Evolutionary conservation across 208 protist species (phyloP).

Genomic region (Herpetomonas tarakana): DNA sequence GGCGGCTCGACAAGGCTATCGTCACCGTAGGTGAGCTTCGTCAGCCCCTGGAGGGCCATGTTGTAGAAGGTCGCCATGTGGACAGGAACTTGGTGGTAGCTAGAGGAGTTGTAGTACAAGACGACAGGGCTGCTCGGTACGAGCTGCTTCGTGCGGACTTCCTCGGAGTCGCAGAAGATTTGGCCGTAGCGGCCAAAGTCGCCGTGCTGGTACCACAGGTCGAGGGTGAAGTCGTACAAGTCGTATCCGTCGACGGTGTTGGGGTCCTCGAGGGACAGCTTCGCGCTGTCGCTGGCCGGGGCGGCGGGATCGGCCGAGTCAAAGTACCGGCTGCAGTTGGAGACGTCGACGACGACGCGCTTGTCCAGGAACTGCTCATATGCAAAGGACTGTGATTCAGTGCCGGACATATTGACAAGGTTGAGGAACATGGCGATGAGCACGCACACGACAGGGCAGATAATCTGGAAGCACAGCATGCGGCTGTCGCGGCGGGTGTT

Average conservation of each 20-base stretch:
- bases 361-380: conserved; percentile 2
- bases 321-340: conserved; percentile 8
- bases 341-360: background rate
- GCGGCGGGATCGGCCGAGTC: background rate
- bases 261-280: conserved; percentile 1
- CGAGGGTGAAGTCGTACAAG: conserved; percentile 19
- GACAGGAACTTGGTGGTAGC: conserved; percentile 15
- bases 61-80: conserved; percentile 30
- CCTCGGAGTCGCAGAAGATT: background rate
- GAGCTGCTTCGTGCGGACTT: background rate
- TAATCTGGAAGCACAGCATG: conserved; percentile 34
- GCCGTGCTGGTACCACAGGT: conserved; percentile 15
- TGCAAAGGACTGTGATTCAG: background rate
- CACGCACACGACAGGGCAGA: conserved; percentile 36
- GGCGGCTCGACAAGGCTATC: conserved; percentile 8
- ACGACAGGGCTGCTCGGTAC: conserved; percentile 4
- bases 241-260: conserved; percentile 5
- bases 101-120: conserved; percentile 17
- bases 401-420: conserved; percentile 6
- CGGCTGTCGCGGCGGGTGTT: conserved; percentile 30
- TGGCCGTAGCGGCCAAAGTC: conserved; percentile 7
- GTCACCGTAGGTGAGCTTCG: conserved; percentile 3
- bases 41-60: conserved; percentile 2
- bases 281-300: background rate
- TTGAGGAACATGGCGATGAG: conserved; percentile 36